Evolutionary conservation across 1,284 basidiomycete genomes (phyloP).

Genomic region (Austropuccinia psidii): DNA sequence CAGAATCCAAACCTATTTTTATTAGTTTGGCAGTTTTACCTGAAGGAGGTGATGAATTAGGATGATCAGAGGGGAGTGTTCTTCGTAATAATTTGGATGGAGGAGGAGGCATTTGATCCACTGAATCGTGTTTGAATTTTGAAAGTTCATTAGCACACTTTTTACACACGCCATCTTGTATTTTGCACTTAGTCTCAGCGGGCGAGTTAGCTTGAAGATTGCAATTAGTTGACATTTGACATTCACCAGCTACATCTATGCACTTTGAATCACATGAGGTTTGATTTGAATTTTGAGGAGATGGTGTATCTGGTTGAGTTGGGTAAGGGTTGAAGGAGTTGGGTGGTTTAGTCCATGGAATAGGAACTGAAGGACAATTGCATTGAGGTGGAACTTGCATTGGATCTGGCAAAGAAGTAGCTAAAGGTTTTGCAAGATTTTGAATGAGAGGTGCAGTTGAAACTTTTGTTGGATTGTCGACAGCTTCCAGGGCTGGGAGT

Average conservation of each 20-base stretch:
- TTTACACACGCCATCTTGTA: conserved; percentile 31
- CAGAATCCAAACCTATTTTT: conserved; percentile 19
- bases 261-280: conserved; percentile 26
- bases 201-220: conserved; percentile 25
- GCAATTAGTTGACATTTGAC: conserved; percentile 28
- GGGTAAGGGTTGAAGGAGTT: too few relatives aligned
- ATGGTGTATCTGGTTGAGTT: neutral
- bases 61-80: neutral
- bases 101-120: neutral
- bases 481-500: neutral
- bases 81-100: neutral
- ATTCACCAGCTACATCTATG: conserved; percentile 28
- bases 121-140: neutral
- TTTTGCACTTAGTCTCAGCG: conserved; percentile 26
- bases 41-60: neutral
- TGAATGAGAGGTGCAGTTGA: neutral
- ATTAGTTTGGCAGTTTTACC: neutral
- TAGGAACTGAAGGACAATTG: neutral
- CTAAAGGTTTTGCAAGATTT: neutral
- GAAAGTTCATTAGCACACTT: conserved; percentile 24
- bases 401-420: neutral
- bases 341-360: neutral
- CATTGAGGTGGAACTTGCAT: neutral
- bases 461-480: neutral
- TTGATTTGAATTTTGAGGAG: too few relatives aligned